Evolutionary conservation across 202 grass and related monocot genomes (phyloP).

Genomic region (Schoenoplectus tabernaemontani): DNA sequence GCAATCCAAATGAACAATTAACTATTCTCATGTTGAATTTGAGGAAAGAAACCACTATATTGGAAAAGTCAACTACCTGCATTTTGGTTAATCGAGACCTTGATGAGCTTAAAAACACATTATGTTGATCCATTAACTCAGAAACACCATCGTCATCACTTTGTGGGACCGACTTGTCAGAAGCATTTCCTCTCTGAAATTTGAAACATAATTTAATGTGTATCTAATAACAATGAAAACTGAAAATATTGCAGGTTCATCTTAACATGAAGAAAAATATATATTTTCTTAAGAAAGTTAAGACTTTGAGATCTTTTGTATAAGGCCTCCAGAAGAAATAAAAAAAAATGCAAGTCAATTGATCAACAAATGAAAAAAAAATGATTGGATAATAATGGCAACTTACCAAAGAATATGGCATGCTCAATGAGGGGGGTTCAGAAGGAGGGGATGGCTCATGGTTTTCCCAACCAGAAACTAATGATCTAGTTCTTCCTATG

Average conservation of each 20-base stretch:
- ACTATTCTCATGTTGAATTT: not conserved
- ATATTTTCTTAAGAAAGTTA: not conserved
- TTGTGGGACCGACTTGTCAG: slow-evolving; percentile 42
- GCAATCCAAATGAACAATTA: not conserved
- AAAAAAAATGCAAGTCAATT: slow-evolving; percentile 10
- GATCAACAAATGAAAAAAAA: not conserved
- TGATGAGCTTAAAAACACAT: slow-evolving; percentile 56
- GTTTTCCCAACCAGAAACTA: slow-evolving; percentile 61
- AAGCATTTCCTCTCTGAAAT: slow-evolving; percentile 51
- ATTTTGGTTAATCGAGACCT: slow-evolving; percentile 73
- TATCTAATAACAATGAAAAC: not conserved
- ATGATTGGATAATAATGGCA: slow-evolving; percentile 8
- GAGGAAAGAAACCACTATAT: not conserved
- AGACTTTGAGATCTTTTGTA: not conserved
- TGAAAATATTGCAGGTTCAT: not conserved
- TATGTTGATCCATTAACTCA: slow-evolving; percentile 65
- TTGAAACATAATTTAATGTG: slow-evolving; percentile 15
- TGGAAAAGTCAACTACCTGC: slow-evolving; percentile 42
- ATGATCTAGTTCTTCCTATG: slow-evolving; percentile 60
- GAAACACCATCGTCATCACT: slow-evolving; percentile 75
- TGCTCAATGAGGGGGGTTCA: slow-evolving; percentile 55
- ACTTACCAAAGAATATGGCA: slow-evolving; percentile 36
- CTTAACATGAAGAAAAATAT: not conserved
- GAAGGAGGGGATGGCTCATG: slow-evolving; percentile 50
- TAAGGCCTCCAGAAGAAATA: not conserved